Conservation (phyloP, 805 yeast species). For the Saccharomycopsis guyanensis region DNA sequence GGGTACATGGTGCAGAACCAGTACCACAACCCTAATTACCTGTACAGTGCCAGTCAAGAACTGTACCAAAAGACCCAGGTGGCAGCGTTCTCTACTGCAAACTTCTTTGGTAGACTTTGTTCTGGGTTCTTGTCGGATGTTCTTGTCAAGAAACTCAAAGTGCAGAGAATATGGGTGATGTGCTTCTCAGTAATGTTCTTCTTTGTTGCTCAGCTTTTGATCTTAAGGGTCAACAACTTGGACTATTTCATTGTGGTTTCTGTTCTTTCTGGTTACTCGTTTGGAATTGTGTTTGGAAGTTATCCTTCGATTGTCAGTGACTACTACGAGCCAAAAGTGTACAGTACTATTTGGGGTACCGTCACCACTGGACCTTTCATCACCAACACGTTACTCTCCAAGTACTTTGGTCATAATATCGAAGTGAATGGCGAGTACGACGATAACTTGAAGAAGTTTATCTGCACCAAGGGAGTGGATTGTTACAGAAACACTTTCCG, state of each 20-base stretch:
- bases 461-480: conserved; percentile 36
- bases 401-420: conserved; percentile 47
- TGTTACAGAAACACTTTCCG: conserved; percentile 43
- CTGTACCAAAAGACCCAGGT: conserved; percentile 18
- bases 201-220: conserved; percentile 31
- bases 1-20: conserved; percentile 61
- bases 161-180: conserved; percentile 63
- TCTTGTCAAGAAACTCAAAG: conserved; percentile 40
- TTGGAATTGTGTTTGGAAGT: conserved; percentile 66
- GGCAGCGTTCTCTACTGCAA: conserved; percentile 14
- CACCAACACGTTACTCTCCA: conserved; percentile 45
- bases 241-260: conserved; percentile 43
- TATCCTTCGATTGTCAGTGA: conserved; percentile 75
- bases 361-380: conserved; percentile 63
- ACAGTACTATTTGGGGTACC: conserved; percentile 72
- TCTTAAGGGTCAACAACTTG: conserved; percentile 32
- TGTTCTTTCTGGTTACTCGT: conserved; percentile 51
- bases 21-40: conserved; percentile 21
- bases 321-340: conserved; percentile 55
- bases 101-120: conserved; percentile 27
- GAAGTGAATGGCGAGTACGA: conserved; percentile 36
- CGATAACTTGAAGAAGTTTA: conserved; percentile 31
- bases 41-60: conserved; percentile 5
- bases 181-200: conserved; percentile 33
- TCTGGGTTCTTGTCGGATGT: conserved; percentile 64